Percentiles rank a stretch among this genome's conserved stretches.
Evolutionary conservation across 73 alveolate genomes (phyloP).

Genomic region (Paramecium octaurelia): DNA sequence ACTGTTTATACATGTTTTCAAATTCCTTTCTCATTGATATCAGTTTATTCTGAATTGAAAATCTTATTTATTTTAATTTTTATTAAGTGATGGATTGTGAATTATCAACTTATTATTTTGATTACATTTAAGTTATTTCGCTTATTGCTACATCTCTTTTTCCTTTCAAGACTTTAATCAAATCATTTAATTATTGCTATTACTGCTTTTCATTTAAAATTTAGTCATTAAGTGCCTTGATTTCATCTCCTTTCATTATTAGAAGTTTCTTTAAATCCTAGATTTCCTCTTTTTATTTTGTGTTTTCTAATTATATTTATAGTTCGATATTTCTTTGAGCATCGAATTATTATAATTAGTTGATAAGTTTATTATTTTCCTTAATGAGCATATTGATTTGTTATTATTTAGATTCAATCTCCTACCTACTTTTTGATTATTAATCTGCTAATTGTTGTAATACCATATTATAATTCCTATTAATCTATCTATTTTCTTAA

Average conservation of each 20-base stretch:
- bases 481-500: conserved; percentile 28
- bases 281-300: not conserved
- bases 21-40: conserved; percentile 12
- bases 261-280: not conserved
- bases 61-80: conserved; percentile 15
- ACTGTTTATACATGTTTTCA: conserved; percentile 29
- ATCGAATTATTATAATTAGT: not conserved
- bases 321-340: not conserved
- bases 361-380: not conserved
- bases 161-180: not conserved
- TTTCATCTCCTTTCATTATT: not conserved
- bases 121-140: not conserved
- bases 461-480: conserved; percentile 30
- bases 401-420: not conserved
- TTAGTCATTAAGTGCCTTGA: not conserved
- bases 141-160: conserved; percentile 24
- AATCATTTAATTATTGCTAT: not conserved
- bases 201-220: not conserved
- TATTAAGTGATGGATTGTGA: not conserved
- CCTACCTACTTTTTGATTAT: conserved; percentile 19
- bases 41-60: not conserved
- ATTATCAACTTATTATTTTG: not conserved
- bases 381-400: not conserved
- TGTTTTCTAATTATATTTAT: not conserved
- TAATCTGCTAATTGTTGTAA: conserved; percentile 6